These are phyloP conservation scores for Gossypium thurberi DNA, from an alignment of 345 rosid genomes.

Conservation along the genomic window DNA sequence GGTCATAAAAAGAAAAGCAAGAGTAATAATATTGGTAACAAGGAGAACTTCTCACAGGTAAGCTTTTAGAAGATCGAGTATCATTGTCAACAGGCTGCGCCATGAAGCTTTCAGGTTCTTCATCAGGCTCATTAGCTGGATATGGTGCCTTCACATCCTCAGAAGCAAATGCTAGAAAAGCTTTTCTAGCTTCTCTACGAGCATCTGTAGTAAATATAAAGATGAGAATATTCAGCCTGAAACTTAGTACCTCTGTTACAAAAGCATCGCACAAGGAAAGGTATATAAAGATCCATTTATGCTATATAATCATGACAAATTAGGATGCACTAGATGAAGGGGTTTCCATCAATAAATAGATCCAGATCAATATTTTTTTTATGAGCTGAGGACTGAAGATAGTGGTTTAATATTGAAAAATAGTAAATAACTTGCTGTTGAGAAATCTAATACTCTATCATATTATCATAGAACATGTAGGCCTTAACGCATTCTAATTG, in stretches of 20 bases:
- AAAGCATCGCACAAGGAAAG: neutral
- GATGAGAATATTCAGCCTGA: conserved; percentile 3
- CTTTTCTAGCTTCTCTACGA: conserved; percentile 96
- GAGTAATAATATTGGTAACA: conserved; percentile 9
- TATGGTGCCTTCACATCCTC: conserved; percentile 39
- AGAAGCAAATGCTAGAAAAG: conserved; percentile 77
- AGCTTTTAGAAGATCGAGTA: conserved; percentile 42
- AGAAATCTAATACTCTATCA: neutral
- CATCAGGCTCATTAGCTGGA: conserved; percentile 30
- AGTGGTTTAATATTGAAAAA: neutral
- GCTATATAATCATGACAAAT: neutral
- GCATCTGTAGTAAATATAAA: conserved; percentile 44
- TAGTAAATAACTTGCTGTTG: neutral
- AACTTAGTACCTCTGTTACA: neutral
- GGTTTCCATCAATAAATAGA: neutral
- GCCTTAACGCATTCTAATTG: neutral
- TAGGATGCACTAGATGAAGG: neutral
- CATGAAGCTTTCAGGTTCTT: conserved; percentile 29
- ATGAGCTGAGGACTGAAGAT: neutral
- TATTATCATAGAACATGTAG: neutral
- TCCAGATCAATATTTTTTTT: neutral
- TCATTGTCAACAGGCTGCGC: conserved; percentile 38
- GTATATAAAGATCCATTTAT: neutral
- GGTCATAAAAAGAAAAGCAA: neutral
- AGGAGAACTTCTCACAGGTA: conserved; percentile 59